phyloP scores from a whole-genome alignment of 208 protist species.

The Crithidia expoeki region DNA sequence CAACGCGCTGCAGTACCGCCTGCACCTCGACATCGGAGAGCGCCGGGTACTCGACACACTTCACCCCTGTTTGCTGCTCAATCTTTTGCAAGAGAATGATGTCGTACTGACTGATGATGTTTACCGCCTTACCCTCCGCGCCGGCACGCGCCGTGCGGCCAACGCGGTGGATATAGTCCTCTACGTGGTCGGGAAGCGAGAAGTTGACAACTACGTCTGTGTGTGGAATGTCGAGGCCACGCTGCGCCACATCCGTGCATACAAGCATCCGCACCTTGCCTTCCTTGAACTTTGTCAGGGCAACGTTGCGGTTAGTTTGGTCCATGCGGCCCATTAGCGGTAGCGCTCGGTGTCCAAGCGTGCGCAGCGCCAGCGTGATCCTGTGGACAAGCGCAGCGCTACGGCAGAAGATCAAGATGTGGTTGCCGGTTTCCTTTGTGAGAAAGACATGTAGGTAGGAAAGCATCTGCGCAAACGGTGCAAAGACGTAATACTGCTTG shows the following conservation, averaged over 20 bases:
- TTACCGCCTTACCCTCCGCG: conserved; percentile 92
- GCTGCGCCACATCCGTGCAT: conserved; percentile 93
- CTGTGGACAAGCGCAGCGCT: conserved; percentile 91
- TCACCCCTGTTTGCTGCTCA: conserved; percentile 95
- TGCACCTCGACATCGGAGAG: conserved; percentile 79
- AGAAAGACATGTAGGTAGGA: conserved; percentile 90
- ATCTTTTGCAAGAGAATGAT: conserved; percentile 98
- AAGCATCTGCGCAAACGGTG: conserved; percentile 94
- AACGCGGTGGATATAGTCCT: conserved; percentile 98
- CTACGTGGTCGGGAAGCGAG: conserved; percentile 95
- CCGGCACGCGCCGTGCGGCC: conserved; percentile 97
- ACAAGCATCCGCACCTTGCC: conserved; percentile 91
- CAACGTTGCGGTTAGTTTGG: conserved; percentile 90
- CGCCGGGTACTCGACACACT: conserved; percentile 88
- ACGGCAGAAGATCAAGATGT: conserved; percentile 93
- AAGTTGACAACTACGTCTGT: conserved; percentile 99
- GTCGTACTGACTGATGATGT: conserved; percentile 97
- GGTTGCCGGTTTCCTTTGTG: conserved; percentile 87
- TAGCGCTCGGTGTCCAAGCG: conserved; percentile 89
- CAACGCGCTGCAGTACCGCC: conserved; percentile 84
- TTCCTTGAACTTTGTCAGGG: conserved; percentile 90
- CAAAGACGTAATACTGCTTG: conserved; percentile 97
- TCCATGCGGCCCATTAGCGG: conserved; percentile 93
- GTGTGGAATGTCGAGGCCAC: conserved; percentile 98
- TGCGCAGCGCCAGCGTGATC: conserved; percentile 89